Percentiles rank a stretch among this genome's conserved stretches.
These are phyloP conservation scores for Colletotrichum nymphaeae DNA, from an alignment of 2,329 filamentous ascomycete species.

Conservation along the genomic window DNA sequence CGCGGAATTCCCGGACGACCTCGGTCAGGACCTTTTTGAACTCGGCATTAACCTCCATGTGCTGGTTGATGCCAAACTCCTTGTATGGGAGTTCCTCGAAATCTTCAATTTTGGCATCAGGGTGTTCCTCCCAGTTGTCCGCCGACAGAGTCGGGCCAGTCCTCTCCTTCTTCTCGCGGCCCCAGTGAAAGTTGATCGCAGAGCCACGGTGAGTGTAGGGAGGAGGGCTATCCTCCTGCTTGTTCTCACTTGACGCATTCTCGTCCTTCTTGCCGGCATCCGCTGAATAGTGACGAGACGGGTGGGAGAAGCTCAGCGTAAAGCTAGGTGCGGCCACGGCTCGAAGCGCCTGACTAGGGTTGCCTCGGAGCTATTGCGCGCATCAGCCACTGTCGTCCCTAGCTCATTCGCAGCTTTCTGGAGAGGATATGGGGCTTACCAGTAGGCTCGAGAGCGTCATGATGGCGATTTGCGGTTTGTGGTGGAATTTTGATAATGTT, in stretches of 20 bases:
- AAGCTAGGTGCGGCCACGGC: neutral
- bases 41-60: conserved; percentile 95
- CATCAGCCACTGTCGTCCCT: neutral
- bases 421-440: conserved; percentile 1
- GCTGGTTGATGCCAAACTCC: conserved; percentile 92
- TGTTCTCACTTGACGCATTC: neutral
- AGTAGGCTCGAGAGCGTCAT: conserved; percentile 22
- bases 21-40: conserved; percentile 91
- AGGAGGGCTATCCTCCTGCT: conserved; percentile 2
- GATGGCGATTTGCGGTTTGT: neutral
- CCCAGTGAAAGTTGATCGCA: conserved; percentile 36
- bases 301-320: neutral
- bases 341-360: neutral
- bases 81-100: conserved; percentile 58
- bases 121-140: conserved; percentile 56
- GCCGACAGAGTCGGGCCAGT: conserved; percentile 27
- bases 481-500: neutral
- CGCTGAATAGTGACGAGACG: conserved; percentile 11
- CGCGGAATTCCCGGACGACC: conserved; percentile 90
- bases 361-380: conserved; percentile 1
- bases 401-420: neutral
- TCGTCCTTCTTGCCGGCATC: conserved; percentile 16
- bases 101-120: conserved; percentile 54
- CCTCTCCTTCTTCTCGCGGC: conserved; percentile 19
- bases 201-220: conserved; percentile 31